Conservation (phyloP, 371 early-diverging fungal species). For the Vairimorpha ceranae region DNA sequence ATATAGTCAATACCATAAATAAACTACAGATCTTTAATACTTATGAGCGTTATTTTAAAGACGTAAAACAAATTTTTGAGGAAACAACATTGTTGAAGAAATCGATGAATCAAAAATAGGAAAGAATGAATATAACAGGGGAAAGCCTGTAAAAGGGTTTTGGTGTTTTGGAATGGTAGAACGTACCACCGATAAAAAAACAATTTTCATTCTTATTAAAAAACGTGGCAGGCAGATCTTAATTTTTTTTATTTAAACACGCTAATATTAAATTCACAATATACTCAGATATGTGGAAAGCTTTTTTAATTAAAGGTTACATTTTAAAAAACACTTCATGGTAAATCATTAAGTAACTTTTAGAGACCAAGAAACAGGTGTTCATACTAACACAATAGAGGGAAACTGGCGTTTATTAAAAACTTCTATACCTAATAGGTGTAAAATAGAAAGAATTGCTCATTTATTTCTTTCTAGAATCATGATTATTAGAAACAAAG, state of each 20-base stretch:
- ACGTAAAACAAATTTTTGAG: background rate
- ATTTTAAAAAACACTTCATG: background rate
- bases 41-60: background rate
- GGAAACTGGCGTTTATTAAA: background rate
- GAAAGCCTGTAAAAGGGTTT: background rate
- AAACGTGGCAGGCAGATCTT: background rate
- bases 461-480: background rate
- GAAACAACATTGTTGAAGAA: background rate
- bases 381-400: constrained; percentile 21
- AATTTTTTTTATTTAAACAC: background rate
- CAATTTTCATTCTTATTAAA: background rate
- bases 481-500: background rate
- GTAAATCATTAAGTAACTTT: constrained; percentile 22
- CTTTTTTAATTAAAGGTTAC: background rate
- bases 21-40: background rate
- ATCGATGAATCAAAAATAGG: background rate
- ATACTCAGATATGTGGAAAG: background rate
- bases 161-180: background rate
- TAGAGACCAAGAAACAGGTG: constrained; percentile 15
- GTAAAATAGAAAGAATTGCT: background rate
- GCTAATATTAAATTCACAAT: background rate
- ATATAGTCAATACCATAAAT: background rate
- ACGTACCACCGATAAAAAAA: background rate
- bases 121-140: background rate
- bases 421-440: background rate